Conservation (phyloP, 2,329 filamentous ascomycete genomes). For the Talaromyces sp. region DNA sequence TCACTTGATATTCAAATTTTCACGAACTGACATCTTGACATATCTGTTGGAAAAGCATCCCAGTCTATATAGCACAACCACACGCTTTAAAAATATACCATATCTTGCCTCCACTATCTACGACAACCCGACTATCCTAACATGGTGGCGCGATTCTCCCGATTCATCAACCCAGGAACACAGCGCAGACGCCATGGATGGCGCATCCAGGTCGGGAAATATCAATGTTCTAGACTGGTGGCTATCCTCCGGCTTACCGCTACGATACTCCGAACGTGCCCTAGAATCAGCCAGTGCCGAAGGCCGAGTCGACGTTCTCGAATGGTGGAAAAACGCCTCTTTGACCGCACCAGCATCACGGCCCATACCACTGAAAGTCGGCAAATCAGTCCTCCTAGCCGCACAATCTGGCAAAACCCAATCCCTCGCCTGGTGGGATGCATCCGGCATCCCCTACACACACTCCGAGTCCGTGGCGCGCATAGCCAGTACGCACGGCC, state of each 20-base stretch:
- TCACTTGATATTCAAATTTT: constrained; percentile 88
- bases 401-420: constrained; percentile 76
- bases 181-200: constrained; percentile 77
- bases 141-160: constrained; percentile 84
- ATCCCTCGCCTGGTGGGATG: constrained; percentile 84
- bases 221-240: constrained; percentile 88
- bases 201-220: constrained; percentile 80
- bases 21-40: constrained; percentile 71
- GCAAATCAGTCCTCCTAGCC: constrained; percentile 78
- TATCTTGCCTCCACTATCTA: constrained; percentile 87
- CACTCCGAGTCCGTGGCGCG: constrained; percentile 81
- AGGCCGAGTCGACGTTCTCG: constrained; percentile 78
- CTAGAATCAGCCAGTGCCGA: constrained; percentile 83
- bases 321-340: constrained; percentile 84
- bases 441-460: constrained; percentile 72
- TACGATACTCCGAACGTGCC: constrained; percentile 82
- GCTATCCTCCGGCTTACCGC: constrained; percentile 72
- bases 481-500: constrained; percentile 78
- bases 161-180: constrained; percentile 86
- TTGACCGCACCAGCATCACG: constrained; percentile 53
- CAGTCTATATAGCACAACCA: constrained; percentile 81
- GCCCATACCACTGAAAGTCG: constrained; percentile 66
- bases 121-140: constrained; percentile 76
- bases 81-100: constrained; percentile 75
- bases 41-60: constrained; percentile 65